Evolutionary conservation across 257 asterid species (phyloP).

Genomic region (Craterostigma plantagineum): DNA sequence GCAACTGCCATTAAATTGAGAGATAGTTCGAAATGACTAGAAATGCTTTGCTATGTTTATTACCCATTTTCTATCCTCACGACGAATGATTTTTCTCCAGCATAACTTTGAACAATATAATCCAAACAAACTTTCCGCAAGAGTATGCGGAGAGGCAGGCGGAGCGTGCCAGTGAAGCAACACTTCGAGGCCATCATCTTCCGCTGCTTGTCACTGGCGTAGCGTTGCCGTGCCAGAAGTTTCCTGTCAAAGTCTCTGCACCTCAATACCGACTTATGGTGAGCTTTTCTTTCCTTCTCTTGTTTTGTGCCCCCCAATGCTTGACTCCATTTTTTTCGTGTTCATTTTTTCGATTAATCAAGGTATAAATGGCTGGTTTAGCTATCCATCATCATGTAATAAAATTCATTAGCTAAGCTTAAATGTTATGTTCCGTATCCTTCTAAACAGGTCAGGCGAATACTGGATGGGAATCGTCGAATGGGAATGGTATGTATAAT

Average conservation of each 20-base stretch:
- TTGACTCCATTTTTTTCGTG: too few species aligned
- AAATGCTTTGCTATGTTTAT: not conserved
- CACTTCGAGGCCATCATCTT: constrained; percentile 58
- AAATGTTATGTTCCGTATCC: too few species aligned
- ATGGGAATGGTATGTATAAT: constrained; percentile 75
- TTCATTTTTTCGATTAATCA: too few species aligned
- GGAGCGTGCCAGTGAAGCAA: constrained; percentile 52
- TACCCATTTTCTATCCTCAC: too few species aligned
- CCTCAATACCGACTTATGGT: constrained; percentile 99
- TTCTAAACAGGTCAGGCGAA: constrained; percentile 66
- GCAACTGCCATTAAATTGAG: not conserved
- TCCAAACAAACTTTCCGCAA: constrained; percentile 75
- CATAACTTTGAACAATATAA: constrained; percentile 83
- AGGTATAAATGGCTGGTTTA: too few species aligned
- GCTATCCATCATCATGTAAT: too few species aligned
- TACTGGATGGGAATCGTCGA: constrained; percentile 94
- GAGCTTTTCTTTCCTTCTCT: constrained; percentile 14
- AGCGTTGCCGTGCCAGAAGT: constrained; percentile 83
- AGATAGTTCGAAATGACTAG: not conserved
- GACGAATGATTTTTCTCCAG: constrained; percentile 15
- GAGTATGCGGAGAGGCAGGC: constrained; percentile 74
- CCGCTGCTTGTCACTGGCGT: constrained; percentile 98
- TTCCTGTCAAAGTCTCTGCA: constrained; percentile 86
- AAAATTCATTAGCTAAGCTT: not conserved
- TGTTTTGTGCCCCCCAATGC: too few species aligned